Percentiles rank a stretch among this genome's conserved stretches.
Conservation (phyloP, 345 rosid species). For the Pugionium dolabratum region DNA sequence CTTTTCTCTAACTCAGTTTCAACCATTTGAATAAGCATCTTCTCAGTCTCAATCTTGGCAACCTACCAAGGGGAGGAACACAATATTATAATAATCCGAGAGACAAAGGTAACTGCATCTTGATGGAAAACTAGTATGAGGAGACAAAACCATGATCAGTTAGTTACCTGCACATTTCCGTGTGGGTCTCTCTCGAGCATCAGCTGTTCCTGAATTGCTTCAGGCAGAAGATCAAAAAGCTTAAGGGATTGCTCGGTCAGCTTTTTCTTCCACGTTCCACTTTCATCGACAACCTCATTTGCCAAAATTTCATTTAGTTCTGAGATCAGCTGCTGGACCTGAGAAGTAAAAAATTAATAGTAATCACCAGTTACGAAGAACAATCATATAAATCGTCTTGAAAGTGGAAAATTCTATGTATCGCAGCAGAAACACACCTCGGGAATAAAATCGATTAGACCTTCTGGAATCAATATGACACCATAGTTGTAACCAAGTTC, state of each 20-base stretch:
- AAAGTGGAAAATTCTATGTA: conserved; percentile 4
- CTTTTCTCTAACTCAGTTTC: conserved; percentile 93
- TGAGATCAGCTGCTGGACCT: conserved; percentile 92
- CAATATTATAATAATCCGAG: background rate
- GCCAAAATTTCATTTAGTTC: conserved; percentile 95
- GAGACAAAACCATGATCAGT: conserved; percentile 2
- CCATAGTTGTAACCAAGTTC: conserved; percentile 85
- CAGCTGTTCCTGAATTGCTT: conserved; percentile 89
- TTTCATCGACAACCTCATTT: conserved; percentile 76
- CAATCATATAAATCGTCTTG: background rate
- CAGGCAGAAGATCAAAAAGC: conserved; percentile 87
- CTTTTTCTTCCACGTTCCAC: conserved; percentile 84
- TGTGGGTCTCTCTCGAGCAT: conserved; percentile 99
- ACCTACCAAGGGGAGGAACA: conserved; percentile 53
- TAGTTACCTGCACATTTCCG: conserved; percentile 93
- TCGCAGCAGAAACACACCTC: conserved; percentile 52
- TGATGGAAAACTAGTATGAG: background rate
- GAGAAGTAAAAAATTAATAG: conserved; percentile 22
- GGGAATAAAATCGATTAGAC: conserved; percentile 96
- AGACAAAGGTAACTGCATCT: background rate
- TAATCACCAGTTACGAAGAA: background rate
- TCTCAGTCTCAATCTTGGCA: conserved; percentile 98
- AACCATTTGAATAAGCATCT: conserved; percentile 99
- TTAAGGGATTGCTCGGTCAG: conserved; percentile 65
- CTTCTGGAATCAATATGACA: conserved; percentile 97